Conservation (phyloP, 2,329 filamentous ascomycete species). For the Laburnicola sp. region DNA sequence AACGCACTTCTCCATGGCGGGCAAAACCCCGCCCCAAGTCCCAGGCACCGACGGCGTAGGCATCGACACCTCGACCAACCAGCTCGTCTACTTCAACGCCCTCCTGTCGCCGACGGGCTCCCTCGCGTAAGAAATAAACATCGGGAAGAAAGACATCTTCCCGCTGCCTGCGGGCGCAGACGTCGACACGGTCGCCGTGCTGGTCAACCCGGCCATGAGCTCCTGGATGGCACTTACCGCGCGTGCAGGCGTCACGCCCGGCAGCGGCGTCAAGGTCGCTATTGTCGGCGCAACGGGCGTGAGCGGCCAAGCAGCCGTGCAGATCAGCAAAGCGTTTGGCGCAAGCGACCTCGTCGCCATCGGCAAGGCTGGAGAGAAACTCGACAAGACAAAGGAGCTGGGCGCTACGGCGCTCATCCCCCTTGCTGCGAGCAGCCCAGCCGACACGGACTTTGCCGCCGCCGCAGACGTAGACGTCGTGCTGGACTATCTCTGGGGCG, state of each 20-base stretch:
- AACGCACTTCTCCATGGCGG: slow-evolving; percentile 58
- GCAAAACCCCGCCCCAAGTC: slow-evolving; percentile 54
- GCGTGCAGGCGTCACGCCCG: slow-evolving; percentile 46
- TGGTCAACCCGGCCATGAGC: slow-evolving; percentile 59
- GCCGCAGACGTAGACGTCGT: slow-evolving; percentile 57
- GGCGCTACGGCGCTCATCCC: slow-evolving; percentile 54
- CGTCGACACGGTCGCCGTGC: slow-evolving; percentile 55
- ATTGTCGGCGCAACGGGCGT: slow-evolving; percentile 59
- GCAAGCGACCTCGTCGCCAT: slow-evolving; percentile 57
- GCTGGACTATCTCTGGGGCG: slow-evolving; percentile 61
- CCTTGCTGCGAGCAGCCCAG: slow-evolving; percentile 41
- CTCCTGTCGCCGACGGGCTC: slow-evolving; percentile 48
- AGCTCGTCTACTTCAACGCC: slow-evolving; percentile 55
- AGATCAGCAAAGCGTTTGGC: slow-evolving; percentile 54
- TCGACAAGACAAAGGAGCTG: slow-evolving; percentile 44
- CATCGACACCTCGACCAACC: slow-evolving; percentile 48
- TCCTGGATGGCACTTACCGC: slow-evolving; percentile 61
- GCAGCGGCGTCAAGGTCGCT: slow-evolving; percentile 52
- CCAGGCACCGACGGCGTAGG: slow-evolving; percentile 60
- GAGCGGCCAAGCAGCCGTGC: slow-evolving; percentile 56
- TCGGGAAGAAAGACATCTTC: slow-evolving; percentile 46
- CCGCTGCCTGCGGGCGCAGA: slow-evolving; percentile 53
- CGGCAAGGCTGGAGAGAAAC: slow-evolving; percentile 51
- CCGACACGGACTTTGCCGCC: slow-evolving; percentile 53
- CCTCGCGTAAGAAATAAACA: slow-evolving; percentile 55